Percentiles rank a stretch among this genome's conserved stretches.
phyloP scores from a whole-genome alignment of 257 asterid genomes.

The Nicotiana otophora region DNA sequence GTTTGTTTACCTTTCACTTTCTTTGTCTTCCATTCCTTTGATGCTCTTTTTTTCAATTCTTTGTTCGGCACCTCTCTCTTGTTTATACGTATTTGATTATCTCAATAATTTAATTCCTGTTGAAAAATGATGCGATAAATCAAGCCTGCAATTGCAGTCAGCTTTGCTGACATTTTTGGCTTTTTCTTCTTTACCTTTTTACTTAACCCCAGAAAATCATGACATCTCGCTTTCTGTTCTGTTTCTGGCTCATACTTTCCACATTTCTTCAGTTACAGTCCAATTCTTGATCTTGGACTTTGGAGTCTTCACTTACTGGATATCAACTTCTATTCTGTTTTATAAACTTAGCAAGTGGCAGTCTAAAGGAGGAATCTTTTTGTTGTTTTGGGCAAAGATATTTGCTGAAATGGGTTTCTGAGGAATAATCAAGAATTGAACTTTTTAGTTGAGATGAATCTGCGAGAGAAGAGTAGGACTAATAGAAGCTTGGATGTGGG shows the following conservation, averaged over 20 bases:
- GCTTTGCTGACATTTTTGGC: slow-evolving; percentile 29
- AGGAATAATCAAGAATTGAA: not conserved
- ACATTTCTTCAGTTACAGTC: slow-evolving; percentile 37
- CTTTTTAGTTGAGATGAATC: slow-evolving; percentile 38
- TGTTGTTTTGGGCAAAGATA: slow-evolving; percentile 4
- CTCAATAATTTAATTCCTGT: not conserved
- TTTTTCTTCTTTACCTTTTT: slow-evolving; percentile 23
- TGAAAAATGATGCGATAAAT: not conserved
- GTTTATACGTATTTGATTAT: slow-evolving; percentile 9
- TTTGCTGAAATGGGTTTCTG: slow-evolving; percentile 7
- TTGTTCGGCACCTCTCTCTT: slow-evolving; percentile 6
- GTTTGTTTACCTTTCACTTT: slow-evolving; percentile 17
- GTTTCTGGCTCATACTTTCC: slow-evolving; percentile 30
- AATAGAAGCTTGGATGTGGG: slow-evolving; percentile 27
- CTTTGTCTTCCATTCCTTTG: slow-evolving; percentile 8
- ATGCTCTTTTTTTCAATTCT: slow-evolving; percentile 15
- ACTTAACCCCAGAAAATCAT: slow-evolving; percentile 14
- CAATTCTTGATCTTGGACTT: slow-evolving; percentile 29
- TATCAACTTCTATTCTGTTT: not conserved
- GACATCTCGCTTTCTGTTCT: slow-evolving; percentile 14
- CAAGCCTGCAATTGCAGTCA: slow-evolving; percentile 35
- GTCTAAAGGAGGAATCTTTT: not conserved
- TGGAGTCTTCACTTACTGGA: not conserved
- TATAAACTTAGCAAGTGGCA: not conserved
- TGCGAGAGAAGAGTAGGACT: slow-evolving; percentile 36